These are phyloP conservation scores for Paramecium sexaurelia DNA, from an alignment of 73 alveolate species.

Conservation along the genomic window DNA sequence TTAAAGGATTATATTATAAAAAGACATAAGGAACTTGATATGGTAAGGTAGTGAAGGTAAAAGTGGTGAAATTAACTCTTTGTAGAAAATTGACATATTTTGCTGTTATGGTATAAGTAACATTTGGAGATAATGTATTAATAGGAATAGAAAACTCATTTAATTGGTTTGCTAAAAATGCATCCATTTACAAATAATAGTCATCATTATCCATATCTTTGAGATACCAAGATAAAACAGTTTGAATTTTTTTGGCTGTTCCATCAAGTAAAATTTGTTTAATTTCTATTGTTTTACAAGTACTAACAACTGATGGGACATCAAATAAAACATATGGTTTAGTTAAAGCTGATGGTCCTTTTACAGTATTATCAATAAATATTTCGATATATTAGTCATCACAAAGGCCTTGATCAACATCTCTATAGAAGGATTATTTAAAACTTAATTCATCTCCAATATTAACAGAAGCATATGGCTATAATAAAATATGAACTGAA, in stretches of 20 bases:
- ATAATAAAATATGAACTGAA: not conserved
- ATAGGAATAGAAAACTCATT: not conserved
- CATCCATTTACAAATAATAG: not conserved
- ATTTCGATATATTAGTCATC: not conserved
- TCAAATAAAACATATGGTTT: not conserved
- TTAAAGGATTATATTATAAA: not conserved
- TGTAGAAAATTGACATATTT: not conserved
- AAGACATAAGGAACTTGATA: not conserved
- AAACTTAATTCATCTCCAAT: not conserved
- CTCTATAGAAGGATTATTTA: not conserved
- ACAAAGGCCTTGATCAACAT: not conserved
- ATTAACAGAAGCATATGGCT: not conserved
- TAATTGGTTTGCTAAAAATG: not conserved
- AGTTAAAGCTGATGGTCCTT: not conserved
- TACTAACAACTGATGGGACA: not conserved
- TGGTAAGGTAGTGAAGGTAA: not conserved
- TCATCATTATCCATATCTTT: not conserved
- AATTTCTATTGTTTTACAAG: not conserved
- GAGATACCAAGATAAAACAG: not conserved
- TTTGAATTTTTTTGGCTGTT: not conserved
- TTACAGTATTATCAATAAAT: not conserved
- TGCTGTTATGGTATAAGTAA: not conserved
- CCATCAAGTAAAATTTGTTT: not conserved
- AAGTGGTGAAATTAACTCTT: not conserved
- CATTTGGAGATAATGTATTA: not conserved